Evolutionary conservation across 495 filamentous ascomycete species (phyloP).

Genomic region (Xylaria curta): DNA sequence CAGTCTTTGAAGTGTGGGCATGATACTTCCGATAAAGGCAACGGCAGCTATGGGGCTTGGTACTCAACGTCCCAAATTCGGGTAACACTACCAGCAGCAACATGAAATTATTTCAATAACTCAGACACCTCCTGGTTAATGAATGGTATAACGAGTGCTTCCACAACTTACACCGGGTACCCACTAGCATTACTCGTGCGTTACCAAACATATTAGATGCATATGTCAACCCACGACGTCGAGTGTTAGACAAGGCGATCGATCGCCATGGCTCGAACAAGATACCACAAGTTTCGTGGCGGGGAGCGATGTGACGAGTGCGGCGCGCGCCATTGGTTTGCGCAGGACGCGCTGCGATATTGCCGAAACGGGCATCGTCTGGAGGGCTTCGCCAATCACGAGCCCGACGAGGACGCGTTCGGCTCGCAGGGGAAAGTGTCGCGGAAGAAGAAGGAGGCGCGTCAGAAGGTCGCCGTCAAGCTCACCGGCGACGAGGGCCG

Average conservation of each 20-base stretch:
- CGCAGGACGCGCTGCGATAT: conserved; percentile 56
- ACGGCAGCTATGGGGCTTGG: neutral
- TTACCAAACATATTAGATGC: neutral
- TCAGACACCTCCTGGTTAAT: neutral
- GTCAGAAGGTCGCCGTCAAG: conserved; percentile 64
- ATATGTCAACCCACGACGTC: neutral
- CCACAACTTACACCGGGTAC: neutral
- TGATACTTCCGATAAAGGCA: neutral
- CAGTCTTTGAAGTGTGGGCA: neutral
- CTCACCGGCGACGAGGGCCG: conserved; percentile 67
- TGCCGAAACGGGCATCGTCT: conserved; percentile 61
- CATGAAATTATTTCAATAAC: neutral
- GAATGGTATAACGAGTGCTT: neutral
- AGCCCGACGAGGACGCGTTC: conserved; percentile 77
- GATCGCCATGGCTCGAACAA: conserved; percentile 32
- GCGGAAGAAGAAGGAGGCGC: conserved; percentile 53
- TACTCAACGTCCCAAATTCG: neutral
- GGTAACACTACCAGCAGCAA: neutral
- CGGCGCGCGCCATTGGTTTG: conserved; percentile 54
- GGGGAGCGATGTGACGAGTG: conserved; percentile 57
- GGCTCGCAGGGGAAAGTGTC: conserved; percentile 63
- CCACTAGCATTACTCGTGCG: neutral
- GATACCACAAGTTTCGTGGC: conserved; percentile 44
- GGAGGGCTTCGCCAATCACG: conserved; percentile 51
- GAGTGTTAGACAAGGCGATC: neutral